Base-by-base conservation (phyloP, 2,329 filamentous ascomycete genomes). In the Alternaria sp. region DNA sequence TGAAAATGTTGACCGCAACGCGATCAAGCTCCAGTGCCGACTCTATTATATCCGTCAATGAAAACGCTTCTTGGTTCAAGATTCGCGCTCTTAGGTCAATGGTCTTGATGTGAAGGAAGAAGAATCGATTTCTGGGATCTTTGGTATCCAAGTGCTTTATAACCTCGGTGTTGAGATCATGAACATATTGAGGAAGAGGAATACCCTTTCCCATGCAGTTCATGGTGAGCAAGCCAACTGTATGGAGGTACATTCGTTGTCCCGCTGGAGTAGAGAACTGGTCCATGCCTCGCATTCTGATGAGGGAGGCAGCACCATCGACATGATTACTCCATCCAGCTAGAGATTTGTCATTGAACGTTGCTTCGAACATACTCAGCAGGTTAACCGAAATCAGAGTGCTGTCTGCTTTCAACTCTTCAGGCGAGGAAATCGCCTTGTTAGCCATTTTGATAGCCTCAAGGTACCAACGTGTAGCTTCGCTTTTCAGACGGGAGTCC, bases 281-380 rank as follows among this genome's bases (percentile, higher is more conserved):
- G 0, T 59, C 44, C 26, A 45, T 61, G 2, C 76, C 77, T 13
- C 77, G 71, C 45, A 76, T 53, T 23, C 62, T 68, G 24, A 78
- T 51, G 2, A 79, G 65, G 3, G 69, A 71, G 2, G 72, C 66
- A 0, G 73, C 72, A 17, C 77, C 77, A 9, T 72, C 63, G n/a
- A 79, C 71, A 52, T 79, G 77, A 29, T 72, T 71, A 31, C 58
- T 67, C 71, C 72, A 79, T 5, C 70, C 72, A n/a, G 53, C 39
- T 1, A 78, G 54, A 0, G 71, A 69, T 7, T 61, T 60, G 2
- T 74, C 65, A 40, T 75, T 75, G 21, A 58, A 70, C 4, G 73
- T 74, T 6, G 73, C 69, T 57, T 78, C 77, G 42, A 75, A 77
- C 41, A 75, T 63, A 23, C 71, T 67, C 3, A 58, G 31, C 9